A percentile compares a stretch with the other conserved stretches of the same genome.
phyloP scores from a whole-genome alignment of 495 filamentous ascomycete species.

The Tuber magnatum region DNA sequence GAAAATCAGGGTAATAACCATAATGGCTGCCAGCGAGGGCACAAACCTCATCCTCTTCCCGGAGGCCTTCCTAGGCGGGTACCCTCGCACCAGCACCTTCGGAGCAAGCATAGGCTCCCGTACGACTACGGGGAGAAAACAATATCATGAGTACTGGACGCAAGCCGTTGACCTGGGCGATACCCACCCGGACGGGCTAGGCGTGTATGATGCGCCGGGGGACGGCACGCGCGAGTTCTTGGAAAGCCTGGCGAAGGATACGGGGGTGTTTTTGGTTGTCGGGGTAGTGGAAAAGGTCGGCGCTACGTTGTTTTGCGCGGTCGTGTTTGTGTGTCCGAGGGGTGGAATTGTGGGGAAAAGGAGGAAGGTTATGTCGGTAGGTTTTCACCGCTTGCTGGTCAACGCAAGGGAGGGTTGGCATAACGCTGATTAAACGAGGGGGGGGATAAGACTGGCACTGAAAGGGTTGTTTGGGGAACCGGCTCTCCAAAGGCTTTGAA shows the following conservation, averaged over 20 bases:
- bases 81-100: slow-evolving; percentile 76
- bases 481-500: slow-evolving; percentile 72
- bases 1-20: slow-evolving; percentile 54
- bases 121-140: slow-evolving; percentile 62
- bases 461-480: slow-evolving; percentile 83
- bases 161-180: slow-evolving; percentile 79
- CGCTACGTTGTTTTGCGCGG: slow-evolving; percentile 77
- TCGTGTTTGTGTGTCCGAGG: slow-evolving; percentile 71
- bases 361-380: slow-evolving; percentile 83
- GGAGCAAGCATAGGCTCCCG: slow-evolving; percentile 67
- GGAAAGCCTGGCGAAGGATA: slow-evolving; percentile 64
- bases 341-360: slow-evolving; percentile 73
- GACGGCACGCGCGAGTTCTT: slow-evolving; percentile 80
- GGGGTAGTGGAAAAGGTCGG: slow-evolving; percentile 74
- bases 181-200: slow-evolving; percentile 46
- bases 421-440: background rate
- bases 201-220: slow-evolving; percentile 45
- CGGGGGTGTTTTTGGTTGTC: slow-evolving; percentile 69
- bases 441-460: slow-evolving; percentile 58
- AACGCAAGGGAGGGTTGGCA: background rate
- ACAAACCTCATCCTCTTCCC: slow-evolving; percentile 80
- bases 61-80: slow-evolving; percentile 89
- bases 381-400: slow-evolving; percentile 25
- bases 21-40: slow-evolving; percentile 47
- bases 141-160: slow-evolving; percentile 75